Base-by-base conservation (phyloP, 192 early-diverging fungal species). In the Piromyces finnis region DNA sequence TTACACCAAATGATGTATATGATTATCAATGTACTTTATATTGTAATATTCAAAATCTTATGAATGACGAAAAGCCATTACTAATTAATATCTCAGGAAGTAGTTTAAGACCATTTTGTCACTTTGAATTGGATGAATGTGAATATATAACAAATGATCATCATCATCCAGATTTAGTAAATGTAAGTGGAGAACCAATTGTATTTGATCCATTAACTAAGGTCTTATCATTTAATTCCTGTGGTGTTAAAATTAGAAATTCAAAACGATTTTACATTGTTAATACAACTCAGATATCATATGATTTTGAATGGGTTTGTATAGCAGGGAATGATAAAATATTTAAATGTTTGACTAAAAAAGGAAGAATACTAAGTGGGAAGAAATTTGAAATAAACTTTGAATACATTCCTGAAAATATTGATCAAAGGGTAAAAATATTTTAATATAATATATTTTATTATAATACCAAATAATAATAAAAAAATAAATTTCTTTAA, bases 101-200 rank as follows among this genome's bases (percentile, higher is more conserved):
- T 28, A 83, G 85, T 79, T 78, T 86, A n/a, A 77, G 90, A 51
- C 90, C 90, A 78, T 89, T 91, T 78, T 91, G 89, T 79, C 90
- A 91, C 81, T 91, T 91, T 84, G 90, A 91, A 37, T 82, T 91
- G 29, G 85, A 86, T 39, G 89, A 91, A 28, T 90, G 85, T 80
- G 90, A 90, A 78, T 89, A 89, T 78, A 39, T 91, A 26, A 82
- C 83, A 11, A 81, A 82, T 28, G 88, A 89, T 79, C 78, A 87
- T 32, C 79, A 86, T 36, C 86, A 82, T 78, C 82, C 82, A 14
- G 87, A 90, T 28, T 78, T 78, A 29, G 37, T 59, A 32, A 29
- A 79, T 3, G 78, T 59, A 28, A 90, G 84, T 79, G 88, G 83
- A 3, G 85, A 84, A 12, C 86, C 87, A 14, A 29, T 77, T 14